Percentiles rank a stretch among this genome's conserved stretches.
Conservation (phyloP, 2,329 filamentous ascomycete genomes). For the Phoma sp. region DNA sequence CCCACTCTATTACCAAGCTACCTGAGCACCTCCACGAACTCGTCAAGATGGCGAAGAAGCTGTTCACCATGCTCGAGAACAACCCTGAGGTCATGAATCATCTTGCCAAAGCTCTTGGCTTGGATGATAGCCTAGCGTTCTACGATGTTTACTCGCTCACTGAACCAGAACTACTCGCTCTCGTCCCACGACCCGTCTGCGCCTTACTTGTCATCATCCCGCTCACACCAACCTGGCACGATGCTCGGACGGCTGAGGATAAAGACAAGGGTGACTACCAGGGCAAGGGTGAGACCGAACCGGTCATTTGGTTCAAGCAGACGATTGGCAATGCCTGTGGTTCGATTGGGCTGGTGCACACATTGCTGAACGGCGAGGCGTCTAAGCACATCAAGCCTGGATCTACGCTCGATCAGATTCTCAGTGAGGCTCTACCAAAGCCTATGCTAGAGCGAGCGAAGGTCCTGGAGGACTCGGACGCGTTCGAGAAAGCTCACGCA, state of each 20-base stretch:
- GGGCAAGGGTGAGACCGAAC: conserved; percentile 57
- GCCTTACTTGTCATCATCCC: conserved; percentile 64
- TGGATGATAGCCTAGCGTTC: conserved; percentile 57
- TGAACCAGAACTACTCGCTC: conserved; percentile 57
- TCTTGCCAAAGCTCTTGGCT: conserved; percentile 59
- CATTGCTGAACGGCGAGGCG: conserved; percentile 59
- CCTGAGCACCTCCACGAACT: neutral
- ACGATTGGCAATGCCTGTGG: conserved; percentile 67
- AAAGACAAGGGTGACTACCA: conserved; percentile 53
- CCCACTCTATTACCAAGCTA: too few relatives aligned
- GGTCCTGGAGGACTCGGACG: conserved; percentile 59
- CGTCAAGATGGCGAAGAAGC: conserved; percentile 35
- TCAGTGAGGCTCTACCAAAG: conserved; percentile 55
- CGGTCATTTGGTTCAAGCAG: conserved; percentile 66
- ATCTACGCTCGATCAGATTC: conserved; percentile 56
- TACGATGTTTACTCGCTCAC: conserved; percentile 63
- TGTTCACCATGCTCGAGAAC: conserved; percentile 54
- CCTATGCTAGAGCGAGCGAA: conserved; percentile 56
- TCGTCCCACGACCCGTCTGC: conserved; percentile 61
- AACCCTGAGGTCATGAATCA: conserved; percentile 63
- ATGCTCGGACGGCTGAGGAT: conserved; percentile 53
- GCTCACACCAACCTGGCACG: conserved; percentile 46
- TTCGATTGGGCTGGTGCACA: conserved; percentile 64
- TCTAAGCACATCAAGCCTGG: conserved; percentile 52
- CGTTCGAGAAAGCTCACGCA: conserved; percentile 54